These are phyloP conservation scores for Zymoseptoria pseudotritici DNA, from an alignment of 2,329 filamentous ascomycete genomes.

Conservation along the genomic window DNA sequence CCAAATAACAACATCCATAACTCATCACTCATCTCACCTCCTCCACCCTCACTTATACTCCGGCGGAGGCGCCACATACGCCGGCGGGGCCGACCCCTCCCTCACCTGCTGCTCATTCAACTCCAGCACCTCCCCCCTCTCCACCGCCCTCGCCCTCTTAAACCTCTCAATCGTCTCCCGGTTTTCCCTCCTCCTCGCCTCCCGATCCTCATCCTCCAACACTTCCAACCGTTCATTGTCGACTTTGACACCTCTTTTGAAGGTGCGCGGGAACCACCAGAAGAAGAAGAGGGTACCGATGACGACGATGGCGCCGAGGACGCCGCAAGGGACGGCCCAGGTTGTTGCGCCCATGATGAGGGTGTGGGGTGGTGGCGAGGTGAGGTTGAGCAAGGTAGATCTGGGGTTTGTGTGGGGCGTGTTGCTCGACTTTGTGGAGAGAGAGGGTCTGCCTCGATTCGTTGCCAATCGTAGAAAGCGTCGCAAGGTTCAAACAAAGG, in stretches of 20 bases:
- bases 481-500: too few relatives aligned
- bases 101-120: neutral
- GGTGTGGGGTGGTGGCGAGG: too few relatives aligned
- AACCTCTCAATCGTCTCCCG: conserved; percentile 15
- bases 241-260: conserved; percentile 15
- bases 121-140: conserved; percentile 12
- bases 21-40: neutral
- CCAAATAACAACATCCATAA: neutral
- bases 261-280: conserved; percentile 25
- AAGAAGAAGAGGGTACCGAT: conserved; percentile 21
- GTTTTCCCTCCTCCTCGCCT: conserved; percentile 9
- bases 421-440: too few relatives aligned
- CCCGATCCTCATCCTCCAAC: conserved; percentile 8
- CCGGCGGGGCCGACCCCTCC: too few relatives aligned
- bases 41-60: neutral
- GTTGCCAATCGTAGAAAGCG: too few relatives aligned
- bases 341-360: conserved; percentile 14
- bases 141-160: conserved; percentile 9
- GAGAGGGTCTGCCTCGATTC: too few relatives aligned
- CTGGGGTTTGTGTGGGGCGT: neutral
- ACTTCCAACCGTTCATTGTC: conserved; percentile 15
- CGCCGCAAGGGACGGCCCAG: conserved; percentile 23
- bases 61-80: neutral
- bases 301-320: conserved; percentile 19
- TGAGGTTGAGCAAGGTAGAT: neutral